A percentile compares a stretch with the other conserved stretches of the same genome.
phyloP scores from a whole-genome alignment of 371 early-diverging fungal genomes.

The Mortierella sp. region DNA sequence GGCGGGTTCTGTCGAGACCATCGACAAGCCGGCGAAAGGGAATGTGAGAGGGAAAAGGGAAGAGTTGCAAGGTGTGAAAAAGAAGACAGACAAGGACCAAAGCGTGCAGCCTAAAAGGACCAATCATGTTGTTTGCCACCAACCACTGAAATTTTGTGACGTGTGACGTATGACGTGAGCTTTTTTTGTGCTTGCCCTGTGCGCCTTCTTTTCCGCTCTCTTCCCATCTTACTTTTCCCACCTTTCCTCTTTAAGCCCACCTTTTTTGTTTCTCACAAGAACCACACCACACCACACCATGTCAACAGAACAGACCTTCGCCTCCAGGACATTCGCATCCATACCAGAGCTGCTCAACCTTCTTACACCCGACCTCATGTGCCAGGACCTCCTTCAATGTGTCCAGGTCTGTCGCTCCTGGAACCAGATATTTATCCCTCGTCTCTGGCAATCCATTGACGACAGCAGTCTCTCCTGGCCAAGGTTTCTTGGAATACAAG shows the following conservation, averaged over 20 bases:
- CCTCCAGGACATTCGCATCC: not conserved
- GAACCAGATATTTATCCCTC: constrained; percentile 10
- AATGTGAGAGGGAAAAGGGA: too few relatives aligned
- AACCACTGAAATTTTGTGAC: too few relatives aligned
- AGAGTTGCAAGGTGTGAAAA: too few relatives aligned
- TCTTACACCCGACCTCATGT: not conserved
- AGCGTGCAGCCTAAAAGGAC: too few relatives aligned
- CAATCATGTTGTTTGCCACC: too few relatives aligned
- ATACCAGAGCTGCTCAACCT: not conserved
- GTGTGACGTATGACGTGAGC: too few relatives aligned
- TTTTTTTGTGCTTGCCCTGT: too few relatives aligned
- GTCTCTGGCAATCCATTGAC: constrained; percentile 1
- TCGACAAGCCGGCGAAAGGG: too few relatives aligned
- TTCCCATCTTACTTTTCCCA: not conserved
- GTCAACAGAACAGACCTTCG: not conserved
- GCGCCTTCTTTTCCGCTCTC: too few relatives aligned
- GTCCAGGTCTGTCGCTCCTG: constrained; percentile 3
- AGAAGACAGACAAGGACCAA: too few relatives aligned
- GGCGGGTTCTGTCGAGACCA: not conserved
- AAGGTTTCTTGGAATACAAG: not conserved
- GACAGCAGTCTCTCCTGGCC: not conserved
- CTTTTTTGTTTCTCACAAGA: not conserved
- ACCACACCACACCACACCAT: not conserved
- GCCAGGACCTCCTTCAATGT: constrained; percentile 1
- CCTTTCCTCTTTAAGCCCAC: not conserved